These are phyloP conservation scores for Quillaja saponaria DNA, from an alignment of 306 rosid genomes.

Conservation along the genomic window DNA sequence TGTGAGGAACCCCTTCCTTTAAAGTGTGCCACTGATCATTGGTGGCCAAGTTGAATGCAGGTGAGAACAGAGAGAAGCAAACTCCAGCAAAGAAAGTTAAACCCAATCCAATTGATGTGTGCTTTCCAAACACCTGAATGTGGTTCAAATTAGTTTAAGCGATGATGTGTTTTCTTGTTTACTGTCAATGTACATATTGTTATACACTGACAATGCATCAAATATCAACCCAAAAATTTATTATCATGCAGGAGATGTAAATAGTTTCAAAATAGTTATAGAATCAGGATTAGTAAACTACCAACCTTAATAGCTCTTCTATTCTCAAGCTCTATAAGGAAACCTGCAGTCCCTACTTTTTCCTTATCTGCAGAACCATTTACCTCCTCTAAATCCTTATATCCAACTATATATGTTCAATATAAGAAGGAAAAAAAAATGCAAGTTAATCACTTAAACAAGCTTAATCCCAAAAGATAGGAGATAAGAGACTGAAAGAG, in stretches of 20 bases:
- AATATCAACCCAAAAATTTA: too few species aligned
- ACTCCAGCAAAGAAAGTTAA: slow-evolving; percentile 76
- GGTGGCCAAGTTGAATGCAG: slow-evolving; percentile 91
- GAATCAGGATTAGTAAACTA: neutral
- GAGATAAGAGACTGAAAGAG: slow-evolving; percentile 12
- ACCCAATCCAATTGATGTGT: slow-evolving; percentile 61
- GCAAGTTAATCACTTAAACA: slow-evolving; percentile 6
- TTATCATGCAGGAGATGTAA: neutral
- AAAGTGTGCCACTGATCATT: slow-evolving; percentile 90
- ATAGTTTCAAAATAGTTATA: too few species aligned
- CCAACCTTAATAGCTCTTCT: slow-evolving; percentile 80
- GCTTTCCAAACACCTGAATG: slow-evolving; percentile 75
- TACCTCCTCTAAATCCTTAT: slow-evolving; percentile 47
- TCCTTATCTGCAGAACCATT: slow-evolving; percentile 37
- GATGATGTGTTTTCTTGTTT: neutral
- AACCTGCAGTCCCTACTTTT: slow-evolving; percentile 74
- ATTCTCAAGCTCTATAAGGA: slow-evolving; percentile 71
- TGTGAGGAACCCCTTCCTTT: slow-evolving; percentile 69
- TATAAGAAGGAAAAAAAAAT: slow-evolving; percentile 17
- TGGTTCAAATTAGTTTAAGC: neutral
- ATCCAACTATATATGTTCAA: slow-evolving; percentile 33
- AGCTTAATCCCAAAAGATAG: neutral
- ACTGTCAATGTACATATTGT: too few species aligned
- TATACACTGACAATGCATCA: too few species aligned
- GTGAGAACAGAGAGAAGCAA: slow-evolving; percentile 87